These are phyloP conservation scores for Solanum virginianum DNA, from an alignment of 257 asterid genomes.

Conservation along the genomic window DNA sequence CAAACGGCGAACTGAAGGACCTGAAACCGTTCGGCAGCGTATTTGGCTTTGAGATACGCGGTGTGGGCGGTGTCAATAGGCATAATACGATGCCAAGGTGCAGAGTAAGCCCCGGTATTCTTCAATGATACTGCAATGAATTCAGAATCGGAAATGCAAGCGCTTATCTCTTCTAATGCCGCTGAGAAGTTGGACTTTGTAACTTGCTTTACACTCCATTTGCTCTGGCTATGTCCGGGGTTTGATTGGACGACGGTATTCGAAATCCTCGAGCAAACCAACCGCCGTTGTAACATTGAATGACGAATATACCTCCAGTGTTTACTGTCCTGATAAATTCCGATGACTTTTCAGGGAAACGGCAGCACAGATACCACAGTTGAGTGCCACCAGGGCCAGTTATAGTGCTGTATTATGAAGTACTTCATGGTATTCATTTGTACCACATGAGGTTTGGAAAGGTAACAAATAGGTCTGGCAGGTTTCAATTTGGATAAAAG, in stretches of 20 bases:
- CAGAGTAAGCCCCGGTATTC: slow-evolving; percentile 71
- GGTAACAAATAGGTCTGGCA: not conserved
- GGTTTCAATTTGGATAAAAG: too few relatives aligned
- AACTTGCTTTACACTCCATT: slow-evolving; percentile 62
- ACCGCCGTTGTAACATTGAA: slow-evolving; percentile 39
- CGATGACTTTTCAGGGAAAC: not conserved
- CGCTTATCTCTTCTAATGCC: slow-evolving; percentile 31
- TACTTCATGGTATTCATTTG: not conserved
- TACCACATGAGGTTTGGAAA: not conserved
- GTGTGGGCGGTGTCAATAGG: slow-evolving; percentile 65
- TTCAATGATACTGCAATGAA: slow-evolving; percentile 52
- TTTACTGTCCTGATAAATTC: not conserved
- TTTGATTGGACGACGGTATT: slow-evolving; percentile 22
- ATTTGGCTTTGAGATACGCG: slow-evolving; percentile 62
- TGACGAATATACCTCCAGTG: not conserved
- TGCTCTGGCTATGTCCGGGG: slow-evolving; percentile 6
- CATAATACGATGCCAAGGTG: slow-evolving; percentile 63
- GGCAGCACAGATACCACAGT: not conserved
- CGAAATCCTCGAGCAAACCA: slow-evolving; percentile 27
- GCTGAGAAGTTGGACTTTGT: slow-evolving; percentile 50
- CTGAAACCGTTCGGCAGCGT: slow-evolving; percentile 65
- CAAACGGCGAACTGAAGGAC: slow-evolving; percentile 82
- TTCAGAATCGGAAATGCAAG: slow-evolving; percentile 35
- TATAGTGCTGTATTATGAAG: not conserved
- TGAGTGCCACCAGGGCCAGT: not conserved